A percentile compares a stretch with the other conserved stretches of the same genome.
Evolutionary conservation across 805 yeast species (phyloP).

Genomic region (Schizosaccharomyces octosporus): DNA sequence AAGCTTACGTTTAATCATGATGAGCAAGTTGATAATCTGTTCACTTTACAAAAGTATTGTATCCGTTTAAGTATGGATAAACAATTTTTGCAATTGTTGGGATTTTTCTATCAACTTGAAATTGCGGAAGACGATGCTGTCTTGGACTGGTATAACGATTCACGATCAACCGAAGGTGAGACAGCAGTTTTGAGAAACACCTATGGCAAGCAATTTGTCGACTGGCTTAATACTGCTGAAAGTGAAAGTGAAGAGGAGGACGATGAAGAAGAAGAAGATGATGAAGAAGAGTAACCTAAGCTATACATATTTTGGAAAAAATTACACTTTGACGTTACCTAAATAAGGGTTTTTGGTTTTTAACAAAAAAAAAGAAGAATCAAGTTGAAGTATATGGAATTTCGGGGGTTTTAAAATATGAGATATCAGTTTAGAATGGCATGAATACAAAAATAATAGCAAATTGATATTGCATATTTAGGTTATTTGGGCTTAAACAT

Average conservation of each 20-base stretch:
- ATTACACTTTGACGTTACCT: too few species aligned
- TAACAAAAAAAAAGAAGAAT: too few species aligned
- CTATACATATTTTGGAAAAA: too few species aligned
- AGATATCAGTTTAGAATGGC: too few species aligned
- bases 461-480: too few species aligned
- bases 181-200: not conserved
- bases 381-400: too few species aligned
- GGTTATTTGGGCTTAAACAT: too few species aligned
- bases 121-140: constrained; percentile 62
- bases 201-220: constrained; percentile 14
- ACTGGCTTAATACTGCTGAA: constrained; percentile 14
- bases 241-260: constrained; percentile 5
- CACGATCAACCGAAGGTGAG: constrained; percentile 8
- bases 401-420: too few species aligned
- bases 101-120: constrained; percentile 55
- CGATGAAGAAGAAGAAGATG: constrained; percentile 4
- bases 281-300: too few species aligned
- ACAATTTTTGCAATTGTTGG: constrained; percentile 26
- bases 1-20: constrained; percentile 64
- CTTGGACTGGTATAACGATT: constrained; percentile 44
- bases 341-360: too few species aligned
- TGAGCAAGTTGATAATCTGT: constrained; percentile 53
- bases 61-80: constrained; percentile 20
- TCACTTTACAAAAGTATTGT: constrained; percentile 22
- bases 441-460: too few species aligned